These are phyloP conservation scores for Geoglossum cookeanum DNA, from an alignment of 2,329 filamentous ascomycete genomes.

Conservation along the genomic window DNA sequence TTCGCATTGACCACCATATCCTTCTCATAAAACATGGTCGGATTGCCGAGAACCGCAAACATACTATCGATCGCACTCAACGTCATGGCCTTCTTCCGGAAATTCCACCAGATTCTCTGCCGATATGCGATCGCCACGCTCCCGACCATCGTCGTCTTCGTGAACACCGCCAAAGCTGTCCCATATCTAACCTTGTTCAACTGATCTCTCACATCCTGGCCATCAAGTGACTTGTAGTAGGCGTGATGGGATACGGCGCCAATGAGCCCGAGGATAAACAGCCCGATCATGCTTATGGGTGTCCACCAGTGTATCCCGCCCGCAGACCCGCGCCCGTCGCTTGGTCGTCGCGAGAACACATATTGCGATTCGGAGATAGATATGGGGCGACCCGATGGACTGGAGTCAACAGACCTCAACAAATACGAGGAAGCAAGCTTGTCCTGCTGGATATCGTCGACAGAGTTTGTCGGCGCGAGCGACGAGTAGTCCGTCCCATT, in stretches of 20 bases:
- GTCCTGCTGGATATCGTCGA: too few relatives aligned
- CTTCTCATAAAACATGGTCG: conserved; percentile 7
- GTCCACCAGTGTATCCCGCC: conserved; percentile 18
- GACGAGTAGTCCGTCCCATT: too few relatives aligned
- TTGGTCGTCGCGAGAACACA: not conserved
- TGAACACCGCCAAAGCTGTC: conserved; percentile 21
- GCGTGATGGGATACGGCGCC: conserved; percentile 22
- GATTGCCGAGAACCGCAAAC: conserved; percentile 11
- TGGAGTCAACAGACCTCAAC: not conserved
- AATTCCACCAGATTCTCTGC: conserved; percentile 18
- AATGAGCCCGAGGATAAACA: conserved; percentile 19
- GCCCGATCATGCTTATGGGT: conserved; percentile 20
- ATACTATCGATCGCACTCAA: conserved; percentile 10
- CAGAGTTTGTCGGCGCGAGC: too few relatives aligned
- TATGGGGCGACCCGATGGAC: not conserved
- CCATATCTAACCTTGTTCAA: conserved; percentile 23
- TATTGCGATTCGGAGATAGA: not conserved
- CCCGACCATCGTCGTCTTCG: conserved; percentile 22
- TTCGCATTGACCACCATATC: conserved; percentile 12
- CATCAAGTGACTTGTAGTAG: conserved; percentile 20
- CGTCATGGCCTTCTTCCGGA: conserved; percentile 14
- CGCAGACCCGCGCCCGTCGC: too few relatives aligned
- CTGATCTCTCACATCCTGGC: conserved; percentile 18
- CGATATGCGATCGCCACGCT: conserved; percentile 18
- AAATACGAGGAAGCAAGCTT: not conserved